Evolutionary conservation across 225 moss, liverwort and hornwort genomes (phyloP).

Genomic region (Sphagnum contortum): DNA sequence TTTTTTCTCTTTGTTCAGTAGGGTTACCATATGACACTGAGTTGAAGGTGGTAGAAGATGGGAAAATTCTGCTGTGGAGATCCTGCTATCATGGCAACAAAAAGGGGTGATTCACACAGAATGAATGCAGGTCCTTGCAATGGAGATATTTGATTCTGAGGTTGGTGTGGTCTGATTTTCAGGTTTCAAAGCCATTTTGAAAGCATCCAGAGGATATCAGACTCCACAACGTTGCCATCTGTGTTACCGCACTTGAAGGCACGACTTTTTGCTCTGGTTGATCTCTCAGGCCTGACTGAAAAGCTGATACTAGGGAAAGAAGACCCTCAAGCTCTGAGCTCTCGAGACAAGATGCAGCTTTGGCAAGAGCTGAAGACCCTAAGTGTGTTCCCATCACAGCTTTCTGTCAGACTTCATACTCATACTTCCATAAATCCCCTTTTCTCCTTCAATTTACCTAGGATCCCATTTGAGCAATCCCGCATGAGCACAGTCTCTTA

Average conservation of each 20-base stretch:
- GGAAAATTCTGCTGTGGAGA: too few relatives aligned
- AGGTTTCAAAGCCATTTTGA: conserved; percentile 98
- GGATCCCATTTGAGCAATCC: too few relatives aligned
- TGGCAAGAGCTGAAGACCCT: conserved; percentile 96
- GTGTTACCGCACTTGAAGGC: conserved; percentile 84
- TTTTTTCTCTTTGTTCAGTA: too few relatives aligned
- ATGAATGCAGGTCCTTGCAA: too few relatives aligned
- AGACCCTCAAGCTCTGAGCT: conserved; percentile 70
- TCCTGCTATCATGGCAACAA: too few relatives aligned
- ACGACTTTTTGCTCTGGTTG: conserved; percentile 71
- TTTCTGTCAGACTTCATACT: neutral
- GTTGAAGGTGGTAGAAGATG: too few relatives aligned
- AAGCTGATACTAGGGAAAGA: conserved; percentile 83
- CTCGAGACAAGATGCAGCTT: conserved; percentile 71
- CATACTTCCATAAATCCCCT: neutral
- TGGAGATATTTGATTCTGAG: too few relatives aligned
- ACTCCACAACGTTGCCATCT: conserved; percentile 81
- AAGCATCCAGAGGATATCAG: conserved; percentile 95
- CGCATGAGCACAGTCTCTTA: too few relatives aligned
- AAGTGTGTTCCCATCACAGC: conserved; percentile 41
- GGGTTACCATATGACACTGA: too few relatives aligned
- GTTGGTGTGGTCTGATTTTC: conserved; percentile 5
- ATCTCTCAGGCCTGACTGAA: conserved; percentile 75
- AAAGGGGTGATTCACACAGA: too few relatives aligned
- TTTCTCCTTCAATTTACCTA: neutral